These are phyloP conservation scores for Cryptococcus maquisensis DNA, from an alignment of 1,284 basidiomycete species.

Conservation along the genomic window DNA sequence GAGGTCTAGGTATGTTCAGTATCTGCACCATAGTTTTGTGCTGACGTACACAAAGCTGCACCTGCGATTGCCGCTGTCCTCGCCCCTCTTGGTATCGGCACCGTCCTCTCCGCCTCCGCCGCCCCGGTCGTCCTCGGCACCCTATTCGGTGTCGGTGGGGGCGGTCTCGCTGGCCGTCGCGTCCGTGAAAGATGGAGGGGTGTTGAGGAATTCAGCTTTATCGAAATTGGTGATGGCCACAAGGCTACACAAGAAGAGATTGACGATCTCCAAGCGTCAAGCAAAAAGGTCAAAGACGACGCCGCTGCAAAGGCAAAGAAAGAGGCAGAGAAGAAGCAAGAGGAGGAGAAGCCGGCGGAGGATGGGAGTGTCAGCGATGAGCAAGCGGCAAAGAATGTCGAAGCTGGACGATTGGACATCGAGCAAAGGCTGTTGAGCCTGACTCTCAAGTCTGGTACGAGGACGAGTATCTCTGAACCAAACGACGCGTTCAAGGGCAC, in stretches of 20 bases:
- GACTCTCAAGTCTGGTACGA: constrained; percentile 17
- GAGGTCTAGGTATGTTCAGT: constrained; percentile 42
- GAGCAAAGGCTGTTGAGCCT: constrained; percentile 30
- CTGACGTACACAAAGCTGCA: constrained; percentile 38
- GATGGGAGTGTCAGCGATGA: constrained; percentile 7
- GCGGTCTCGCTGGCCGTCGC: constrained; percentile 52
- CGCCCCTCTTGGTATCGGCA: constrained; percentile 50
- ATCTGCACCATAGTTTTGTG: no score
- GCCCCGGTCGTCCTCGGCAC: constrained; percentile 54
- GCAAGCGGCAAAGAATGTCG: constrained; percentile 14
- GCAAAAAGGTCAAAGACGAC: constrained; percentile 13
- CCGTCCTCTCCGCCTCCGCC: constrained; percentile 47
- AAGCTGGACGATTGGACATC: constrained; percentile 20
- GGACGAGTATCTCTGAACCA: constrained; percentile 4
- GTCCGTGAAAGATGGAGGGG: constrained; percentile 54
- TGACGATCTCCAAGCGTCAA: constrained; percentile 32
- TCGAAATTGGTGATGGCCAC: constrained; percentile 47
- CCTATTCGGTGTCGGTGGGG: constrained; percentile 54
- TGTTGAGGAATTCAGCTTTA: constrained; percentile 53
- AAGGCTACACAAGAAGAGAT: constrained; percentile 36
- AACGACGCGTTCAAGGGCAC: not conserved
- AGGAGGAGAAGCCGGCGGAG: constrained; percentile 8
- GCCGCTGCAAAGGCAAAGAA: constrained; percentile 10
- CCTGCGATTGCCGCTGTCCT: constrained; percentile 53
- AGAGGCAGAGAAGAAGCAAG: constrained; percentile 4